phyloP scores from a whole-genome alignment of 2,329 filamentous ascomycete species.

The Aspergillus awamori region DNA sequence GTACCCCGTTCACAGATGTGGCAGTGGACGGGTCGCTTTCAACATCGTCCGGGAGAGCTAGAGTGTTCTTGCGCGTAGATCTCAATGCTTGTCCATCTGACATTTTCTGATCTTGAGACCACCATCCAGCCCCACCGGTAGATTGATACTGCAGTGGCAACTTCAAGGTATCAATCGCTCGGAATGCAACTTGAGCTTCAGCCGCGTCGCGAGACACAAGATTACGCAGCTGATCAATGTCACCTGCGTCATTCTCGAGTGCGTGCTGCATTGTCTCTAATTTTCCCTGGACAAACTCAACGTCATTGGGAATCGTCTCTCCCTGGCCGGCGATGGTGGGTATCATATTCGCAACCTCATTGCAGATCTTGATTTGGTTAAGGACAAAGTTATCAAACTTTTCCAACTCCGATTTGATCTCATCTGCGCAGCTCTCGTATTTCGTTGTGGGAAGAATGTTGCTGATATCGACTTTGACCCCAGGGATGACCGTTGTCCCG shows the following conservation, averaged over 20 bases:
- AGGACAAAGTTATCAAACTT: slow-evolving; percentile 79
- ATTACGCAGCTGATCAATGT: slow-evolving; percentile 60
- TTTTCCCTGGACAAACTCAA: slow-evolving; percentile 64
- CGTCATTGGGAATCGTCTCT: slow-evolving; percentile 65
- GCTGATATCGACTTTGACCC: slow-evolving; percentile 75
- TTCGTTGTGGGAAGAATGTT: slow-evolving; percentile 85
- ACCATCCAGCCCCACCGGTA: slow-evolving; percentile 42
- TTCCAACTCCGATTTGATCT: slow-evolving; percentile 77
- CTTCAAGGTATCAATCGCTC: slow-evolving; percentile 73
- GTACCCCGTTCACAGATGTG: slow-evolving; percentile 54
- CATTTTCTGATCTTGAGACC: slow-evolving; percentile 45
- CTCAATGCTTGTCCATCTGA: slow-evolving; percentile 43
- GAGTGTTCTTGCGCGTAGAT: slow-evolving; percentile 46
- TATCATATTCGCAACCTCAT: slow-evolving; percentile 73
- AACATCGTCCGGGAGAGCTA: slow-evolving; percentile 52
- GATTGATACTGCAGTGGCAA: slow-evolving; percentile 68
- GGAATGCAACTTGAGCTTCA: slow-evolving; percentile 72
- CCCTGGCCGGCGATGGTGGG: slow-evolving; percentile 66
- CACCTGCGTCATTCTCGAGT: slow-evolving; percentile 64
- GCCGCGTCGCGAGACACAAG: slow-evolving; percentile 67
- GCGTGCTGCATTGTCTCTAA: slow-evolving; percentile 65
- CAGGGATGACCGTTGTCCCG: slow-evolving; percentile 55
- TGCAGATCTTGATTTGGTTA: slow-evolving; percentile 71
- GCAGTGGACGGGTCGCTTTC: slow-evolving; percentile 43
- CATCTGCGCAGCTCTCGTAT: slow-evolving; percentile 84